Evolutionary conservation across 2,329 filamentous ascomycete species (phyloP).

Genomic region (Diaporthe batatas): DNA sequence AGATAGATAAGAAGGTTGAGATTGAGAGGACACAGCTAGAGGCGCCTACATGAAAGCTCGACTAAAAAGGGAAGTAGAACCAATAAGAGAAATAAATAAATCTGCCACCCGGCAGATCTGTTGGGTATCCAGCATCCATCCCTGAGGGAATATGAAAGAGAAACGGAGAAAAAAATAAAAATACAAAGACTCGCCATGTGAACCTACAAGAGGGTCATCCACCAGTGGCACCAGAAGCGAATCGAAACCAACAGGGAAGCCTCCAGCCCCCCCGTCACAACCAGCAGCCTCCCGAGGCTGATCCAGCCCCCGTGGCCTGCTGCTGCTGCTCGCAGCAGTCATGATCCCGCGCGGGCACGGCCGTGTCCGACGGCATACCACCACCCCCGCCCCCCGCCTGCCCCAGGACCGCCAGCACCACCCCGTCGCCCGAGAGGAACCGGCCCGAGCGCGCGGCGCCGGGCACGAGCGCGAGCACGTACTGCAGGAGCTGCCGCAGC

Average conservation of each 20-base stretch:
- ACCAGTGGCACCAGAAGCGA: constrained; percentile 1
- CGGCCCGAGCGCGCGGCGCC: neutral
- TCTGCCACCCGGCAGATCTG: constrained; percentile 1
- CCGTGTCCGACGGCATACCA: neutral
- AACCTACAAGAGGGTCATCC: neutral
- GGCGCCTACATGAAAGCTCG: neutral
- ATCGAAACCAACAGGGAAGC: neutral
- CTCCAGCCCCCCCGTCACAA: neutral
- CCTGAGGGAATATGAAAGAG: neutral
- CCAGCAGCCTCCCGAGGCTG: neutral
- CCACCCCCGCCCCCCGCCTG: neutral
- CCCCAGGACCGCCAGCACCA: neutral
- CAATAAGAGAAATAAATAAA: neutral
- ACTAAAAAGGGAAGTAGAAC: neutral
- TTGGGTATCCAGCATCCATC: neutral
- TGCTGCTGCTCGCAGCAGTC: neutral
- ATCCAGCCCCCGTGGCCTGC: neutral
- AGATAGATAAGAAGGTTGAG: too few relatives aligned
- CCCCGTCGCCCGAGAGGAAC: neutral
- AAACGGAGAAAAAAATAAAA: neutral
- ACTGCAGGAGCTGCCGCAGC: constrained; percentile 10
- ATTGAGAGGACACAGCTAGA: neutral
- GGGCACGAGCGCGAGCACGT: neutral
- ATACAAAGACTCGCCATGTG: neutral
- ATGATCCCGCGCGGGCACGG: neutral